Evolutionary conservation across 805 yeast genomes (phyloP), one percentile per base, ranked within the genome.

Genomic region (Candida nemodendra): DNA sequence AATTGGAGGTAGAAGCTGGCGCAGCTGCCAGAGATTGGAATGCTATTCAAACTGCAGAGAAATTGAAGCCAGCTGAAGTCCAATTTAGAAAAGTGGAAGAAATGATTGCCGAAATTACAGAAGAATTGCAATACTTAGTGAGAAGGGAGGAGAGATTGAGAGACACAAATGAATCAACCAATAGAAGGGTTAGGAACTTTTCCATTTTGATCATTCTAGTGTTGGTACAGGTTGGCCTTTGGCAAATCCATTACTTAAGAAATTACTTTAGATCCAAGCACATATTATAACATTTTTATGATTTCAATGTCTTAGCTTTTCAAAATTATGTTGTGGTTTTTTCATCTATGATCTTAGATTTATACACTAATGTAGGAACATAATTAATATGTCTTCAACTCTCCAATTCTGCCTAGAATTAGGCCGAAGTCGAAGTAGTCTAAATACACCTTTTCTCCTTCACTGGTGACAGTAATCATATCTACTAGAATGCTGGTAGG

Each of bases 21-120:
- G 86, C 97, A 35, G 86, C 89, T 54, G 99, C 98, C 28, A 83
- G 98, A 65, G 98, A 93, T 68, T 93, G 98, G 97, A 88, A 89
- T 59, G 87, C 89, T 17, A 71, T 90, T 46, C 96, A 90, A 69
- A 90, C 95, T 32, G 77, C 84, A 30, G 98, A 93, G 64, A 87
- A 88, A 61, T 79, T 93, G 62, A 86, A 84, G 66, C 98, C 99
- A 4, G 78, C 84, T 34, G 99, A 93, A 66, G 81, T 90, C 39
- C 95, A 87, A 54, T 73, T 93, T 61, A 83, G 93, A 64, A 81
- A 84, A 61, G 74, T 91, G 41, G 91, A 88, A 63, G 96, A 85
- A 59, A 65, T 87, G 65, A 78, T 95, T 33, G 84, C 78, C 50
- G 98, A 93, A 69, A 76, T 93, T 54, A 74, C 73, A 42, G 69